Base-by-base conservation (phyloP, 495 filamentous ascomycete genomes). In the Neurospora tetrasperma region DNA sequence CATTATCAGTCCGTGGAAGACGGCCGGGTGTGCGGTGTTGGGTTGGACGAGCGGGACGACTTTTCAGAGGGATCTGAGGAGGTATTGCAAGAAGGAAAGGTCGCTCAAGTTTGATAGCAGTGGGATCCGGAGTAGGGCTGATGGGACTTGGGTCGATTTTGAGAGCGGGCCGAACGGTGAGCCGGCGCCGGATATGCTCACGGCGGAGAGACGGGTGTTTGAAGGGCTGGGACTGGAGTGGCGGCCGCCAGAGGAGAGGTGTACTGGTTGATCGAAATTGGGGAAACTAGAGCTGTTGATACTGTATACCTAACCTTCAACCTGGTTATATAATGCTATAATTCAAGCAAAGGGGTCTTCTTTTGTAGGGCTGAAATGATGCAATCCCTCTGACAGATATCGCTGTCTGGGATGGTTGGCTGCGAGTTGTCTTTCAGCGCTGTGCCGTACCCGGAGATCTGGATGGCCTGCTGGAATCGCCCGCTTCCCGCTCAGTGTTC, bases 21-120 rank as follows among this genome's bases (percentile, higher is more conserved):
- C 93, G 4, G 88, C 91, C 4, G 96, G 96, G 0, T 97, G 94
- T 76, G 96, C 93, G 0, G 86, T 98, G 4, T 82, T 94, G 5
- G 94, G 93, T 4, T 98, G 95, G 96, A 90, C 91, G 16, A 92
- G 93, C 3, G 96, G 90, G 10, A 93, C 89, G 6, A 97, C 94
- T 0, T 99, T 97, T 77, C 88, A 97, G 83, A 84, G 96, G 41
- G 96, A 99, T 80, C 77, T 99, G 71, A 83, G 94, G 46, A 81
- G 90, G 69, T 95, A 93, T 79, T 91, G 90, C 69, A 97, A 94
- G 82, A 87, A 90, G 71, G 85, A 85, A 62, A 88, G 87, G 74
- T 82, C 83, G 11, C 91, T 92, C 86, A 97, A 94, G 80, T 98
- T 99, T 79, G 93, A 97, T 78, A 94, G 91, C 42, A 96, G 92